Conservation (phyloP, 2,329 filamentous ascomycete genomes). For the Thermoascus crustaceus region DNA sequence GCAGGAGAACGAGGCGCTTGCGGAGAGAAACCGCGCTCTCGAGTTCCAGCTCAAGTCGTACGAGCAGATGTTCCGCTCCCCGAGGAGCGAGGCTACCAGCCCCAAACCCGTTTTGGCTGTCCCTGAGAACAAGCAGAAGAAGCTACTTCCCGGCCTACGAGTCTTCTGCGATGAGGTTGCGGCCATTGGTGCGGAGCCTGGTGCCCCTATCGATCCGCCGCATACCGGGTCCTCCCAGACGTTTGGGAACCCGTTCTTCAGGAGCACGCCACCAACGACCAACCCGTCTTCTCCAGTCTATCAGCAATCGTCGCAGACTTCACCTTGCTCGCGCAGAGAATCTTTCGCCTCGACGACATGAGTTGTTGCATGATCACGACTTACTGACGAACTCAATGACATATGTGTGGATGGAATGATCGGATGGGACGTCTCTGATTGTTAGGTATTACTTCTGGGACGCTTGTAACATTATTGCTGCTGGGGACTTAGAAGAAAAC, state of each 20-base stretch:
- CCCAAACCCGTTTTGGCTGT: conserved; percentile 19
- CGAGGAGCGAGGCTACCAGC: conserved; percentile 23
- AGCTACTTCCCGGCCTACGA: conserved; percentile 27
- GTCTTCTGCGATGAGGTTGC: conserved; percentile 29
- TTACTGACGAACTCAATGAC: conserved; percentile 1
- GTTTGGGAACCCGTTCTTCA: conserved; percentile 23
- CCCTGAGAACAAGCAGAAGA: conserved; percentile 23
- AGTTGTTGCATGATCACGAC: not conserved
- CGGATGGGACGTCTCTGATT: no score
- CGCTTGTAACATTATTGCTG: no score
- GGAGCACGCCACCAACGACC: conserved; percentile 25
- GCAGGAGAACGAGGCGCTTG: conserved; percentile 27
- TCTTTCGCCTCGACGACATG: conserved; percentile 21
- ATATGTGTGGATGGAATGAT: conserved; percentile 1
- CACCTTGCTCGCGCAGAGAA: conserved; percentile 19
- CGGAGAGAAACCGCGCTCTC: conserved; percentile 28
- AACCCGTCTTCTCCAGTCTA: conserved; percentile 30
- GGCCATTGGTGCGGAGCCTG: conserved; percentile 16
- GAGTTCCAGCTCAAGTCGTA: conserved; percentile 32
- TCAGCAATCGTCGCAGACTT: conserved; percentile 19
- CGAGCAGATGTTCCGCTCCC: conserved; percentile 31
- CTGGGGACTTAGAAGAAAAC: no score
- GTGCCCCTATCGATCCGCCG: conserved; percentile 14
- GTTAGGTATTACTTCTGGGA: no score
- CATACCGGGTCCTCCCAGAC: conserved; percentile 20